Base-by-base conservation (phyloP, 306 rosid species). In the Medicago ruthenica region DNA sequence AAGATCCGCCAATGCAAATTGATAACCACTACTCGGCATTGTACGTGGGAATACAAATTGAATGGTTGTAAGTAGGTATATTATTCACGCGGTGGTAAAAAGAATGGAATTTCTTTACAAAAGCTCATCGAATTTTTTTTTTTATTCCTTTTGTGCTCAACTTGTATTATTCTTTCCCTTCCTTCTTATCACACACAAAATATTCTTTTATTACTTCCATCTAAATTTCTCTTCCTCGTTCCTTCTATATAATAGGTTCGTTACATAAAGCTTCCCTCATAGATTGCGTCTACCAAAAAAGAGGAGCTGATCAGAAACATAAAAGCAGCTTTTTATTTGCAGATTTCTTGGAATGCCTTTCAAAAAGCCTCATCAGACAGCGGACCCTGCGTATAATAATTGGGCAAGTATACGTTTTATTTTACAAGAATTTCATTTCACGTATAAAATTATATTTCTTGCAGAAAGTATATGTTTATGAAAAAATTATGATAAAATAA, bases 361-460 rank as follows among this genome's bases (percentile, higher is more conserved):
- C 81, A 81, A 36, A 72, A 81, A 70, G 74, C 85, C 85, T 18
- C 85, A 81, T 54, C 81, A 81, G 57, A 63, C 39, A 18, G 0
- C 77, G 9, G 57, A 76, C 0, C 0, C 0, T 8, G 1, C 0
- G 0, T 5, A 0, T 18, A 31, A 60, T 9, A 0, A 0, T 1
- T 0, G 0, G 73, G 84, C 5, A 53, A 70, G 70, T 81, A 11
- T n/a, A 67, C 45, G 14, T 31, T 59, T 67, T 76, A 15, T 45
- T 17, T 6, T 60, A 59, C n/a, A 27, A 27, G 31, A 27, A 27
- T 27, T 27, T 27, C 31, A 27, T 27, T 17, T 3, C 45, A 59
- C n/a, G 9, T 4, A 15, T 42, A 24, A 14, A 60, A 10, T 58
- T 44, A 47, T n/a, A 24, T 22, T 55, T 72, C 48, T 18, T 12